Evolutionary conservation across 2,329 filamentous ascomycete species (phyloP), one percentile per base, ranked within the genome.

Genomic region (Metarhizium album): DNA sequence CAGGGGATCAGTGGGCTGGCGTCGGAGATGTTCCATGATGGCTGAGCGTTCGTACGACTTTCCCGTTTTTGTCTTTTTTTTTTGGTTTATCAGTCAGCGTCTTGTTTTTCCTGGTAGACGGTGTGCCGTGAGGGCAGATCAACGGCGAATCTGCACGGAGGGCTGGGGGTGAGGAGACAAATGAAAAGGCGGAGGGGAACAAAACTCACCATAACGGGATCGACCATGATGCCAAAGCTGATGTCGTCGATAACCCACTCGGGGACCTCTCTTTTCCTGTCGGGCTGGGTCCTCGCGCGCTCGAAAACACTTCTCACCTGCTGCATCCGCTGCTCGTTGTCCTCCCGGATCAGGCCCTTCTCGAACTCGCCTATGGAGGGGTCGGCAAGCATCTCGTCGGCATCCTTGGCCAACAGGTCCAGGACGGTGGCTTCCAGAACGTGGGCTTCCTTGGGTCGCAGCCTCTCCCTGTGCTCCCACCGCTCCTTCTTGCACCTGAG

Each of bases 1-100:
- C 35, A 97, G 67, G 0, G 93, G 93, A 64, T 98, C 93, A 14
- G 80, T 86, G 1, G 76, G 75, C 33, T 80, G 80, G 22, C 86
- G 76, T 60, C 86, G 84, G 24, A 98, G 74, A 63, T 96, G 90
- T 67, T 95, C 89, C 62, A 90, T 75, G 54, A 98, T 85, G 16
- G 87, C 87, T 0, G 87, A 77, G 42, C 91, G 80, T 65, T 97
- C 93, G 64, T 95, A 98, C 1, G 86, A 93, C 56, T 90, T 87
- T 13, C 93, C 93, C 1, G 86, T 90, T 61, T 86, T 90, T 1
- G 87, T 91, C 83, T 73, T 67, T 35, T 6, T 13, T 35, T 35
- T 35, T 35, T 13, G 16, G 4, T 13, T 35, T 35, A 33, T 3
- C n/a, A 20, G 24, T 46, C 27, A 29, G 23, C 20, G 11, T 29